Percentiles rank a stretch among this genome's conserved stretches.
Conservation (phyloP, 208 protist genomes). For the Crithidia acanthocephali region DNA sequence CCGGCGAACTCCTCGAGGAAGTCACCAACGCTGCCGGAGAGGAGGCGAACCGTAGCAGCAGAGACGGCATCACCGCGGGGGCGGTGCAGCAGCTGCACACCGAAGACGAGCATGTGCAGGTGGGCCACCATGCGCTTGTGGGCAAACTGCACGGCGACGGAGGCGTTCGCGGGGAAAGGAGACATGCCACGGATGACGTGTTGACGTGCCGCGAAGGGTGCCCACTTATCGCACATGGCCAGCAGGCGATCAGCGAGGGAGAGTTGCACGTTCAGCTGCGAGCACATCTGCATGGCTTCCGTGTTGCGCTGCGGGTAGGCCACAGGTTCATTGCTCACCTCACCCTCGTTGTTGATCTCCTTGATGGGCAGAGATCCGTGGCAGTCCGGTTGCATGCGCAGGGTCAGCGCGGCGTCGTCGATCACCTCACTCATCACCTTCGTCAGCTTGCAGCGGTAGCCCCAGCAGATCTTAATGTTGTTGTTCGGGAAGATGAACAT, state of each 20-base stretch:
- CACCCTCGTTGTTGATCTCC: background rate
- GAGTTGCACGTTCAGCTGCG: slow-evolving; percentile 36
- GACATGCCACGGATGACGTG: slow-evolving; percentile 30
- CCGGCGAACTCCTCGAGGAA: slow-evolving; percentile 41
- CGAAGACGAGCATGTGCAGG: slow-evolving; percentile 36
- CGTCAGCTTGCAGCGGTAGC: slow-evolving; percentile 34
- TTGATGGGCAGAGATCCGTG: no score
- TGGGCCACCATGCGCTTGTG: slow-evolving; percentile 29
- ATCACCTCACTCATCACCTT: slow-evolving; percentile 40
- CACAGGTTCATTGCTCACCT: background rate
- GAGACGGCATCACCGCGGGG: slow-evolving; percentile 16
- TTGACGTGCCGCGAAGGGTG: slow-evolving; percentile 28
- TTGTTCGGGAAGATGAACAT: slow-evolving; percentile 65
- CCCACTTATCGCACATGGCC: slow-evolving; percentile 39
- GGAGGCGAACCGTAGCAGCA: slow-evolving; percentile 12
- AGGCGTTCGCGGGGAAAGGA: slow-evolving; percentile 26
- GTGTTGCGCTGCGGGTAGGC: slow-evolving; percentile 16
- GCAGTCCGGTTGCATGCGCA: slow-evolving; percentile 12
- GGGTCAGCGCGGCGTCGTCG: slow-evolving; percentile 38
- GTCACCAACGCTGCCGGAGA: slow-evolving; percentile 22
- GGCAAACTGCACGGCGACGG: slow-evolving; percentile 10
- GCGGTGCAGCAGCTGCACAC: slow-evolving; percentile 38
- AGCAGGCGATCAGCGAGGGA: slow-evolving; percentile 16
- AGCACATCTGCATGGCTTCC: slow-evolving; percentile 37
- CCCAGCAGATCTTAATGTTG: slow-evolving; percentile 55